Percentiles rank a stretch among this genome's conserved stretches.
phyloP scores from a whole-genome alignment of 495 filamentous ascomycete genomes.

The Amphirosellinia nigrospora region DNA sequence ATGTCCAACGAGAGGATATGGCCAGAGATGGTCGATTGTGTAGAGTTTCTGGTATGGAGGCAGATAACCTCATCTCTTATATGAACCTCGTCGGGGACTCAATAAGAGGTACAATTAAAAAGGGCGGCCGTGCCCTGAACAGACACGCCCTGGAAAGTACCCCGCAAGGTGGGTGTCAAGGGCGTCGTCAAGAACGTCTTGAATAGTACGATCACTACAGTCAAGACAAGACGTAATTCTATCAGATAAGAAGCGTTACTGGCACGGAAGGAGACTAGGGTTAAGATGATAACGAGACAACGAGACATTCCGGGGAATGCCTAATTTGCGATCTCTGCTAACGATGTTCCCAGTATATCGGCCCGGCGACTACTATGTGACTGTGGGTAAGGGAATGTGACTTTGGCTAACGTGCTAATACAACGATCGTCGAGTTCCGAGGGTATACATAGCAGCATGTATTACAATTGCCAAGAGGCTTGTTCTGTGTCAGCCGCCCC shows the following conservation, averaged over 20 bases:
- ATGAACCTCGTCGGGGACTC: constrained; percentile 24
- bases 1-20: constrained; percentile 38
- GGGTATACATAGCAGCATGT: constrained; percentile 31
- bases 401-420: constrained; percentile 42
- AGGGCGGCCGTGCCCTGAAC: constrained; percentile 20
- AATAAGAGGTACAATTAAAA: neutral
- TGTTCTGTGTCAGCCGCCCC: neutral
- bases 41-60: constrained; percentile 38
- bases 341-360: constrained; percentile 28
- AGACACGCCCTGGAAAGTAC: constrained; percentile 28
- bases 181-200: constrained; percentile 37
- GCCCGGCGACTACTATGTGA: constrained; percentile 23
- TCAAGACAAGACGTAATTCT: constrained; percentile 23
- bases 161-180: constrained; percentile 35
- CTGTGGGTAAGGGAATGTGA: constrained; percentile 37
- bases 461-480: constrained; percentile 28
- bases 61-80: constrained; percentile 44
- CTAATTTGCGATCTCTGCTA: constrained; percentile 35
- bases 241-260: constrained; percentile 30
- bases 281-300: constrained; percentile 31
- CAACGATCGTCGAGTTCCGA: constrained; percentile 34
- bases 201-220: constrained; percentile 36
- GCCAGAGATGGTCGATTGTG: constrained; percentile 30
- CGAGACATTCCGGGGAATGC: constrained; percentile 40
- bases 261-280: constrained; percentile 53